Conservation (phyloP, 192 early-diverging fungal genomes). For the Coemansia sp. region DNA sequence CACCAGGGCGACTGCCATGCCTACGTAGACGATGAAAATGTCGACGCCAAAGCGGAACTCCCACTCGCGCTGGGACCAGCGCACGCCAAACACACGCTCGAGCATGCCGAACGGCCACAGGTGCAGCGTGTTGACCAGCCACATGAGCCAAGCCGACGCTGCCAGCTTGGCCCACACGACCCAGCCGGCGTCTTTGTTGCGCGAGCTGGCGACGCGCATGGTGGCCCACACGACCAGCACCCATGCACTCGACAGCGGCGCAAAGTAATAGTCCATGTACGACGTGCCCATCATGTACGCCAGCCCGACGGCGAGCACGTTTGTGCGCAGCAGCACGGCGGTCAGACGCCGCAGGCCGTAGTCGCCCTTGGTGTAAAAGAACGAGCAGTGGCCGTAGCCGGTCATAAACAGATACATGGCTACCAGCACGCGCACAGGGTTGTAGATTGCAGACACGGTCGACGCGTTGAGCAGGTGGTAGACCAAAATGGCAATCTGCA, state of each 20-base stretch:
- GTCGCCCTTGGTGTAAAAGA: constrained; percentile 67
- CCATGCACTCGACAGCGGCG: constrained; percentile 71
- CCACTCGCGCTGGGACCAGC: constrained; percentile 67
- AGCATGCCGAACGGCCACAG: constrained; percentile 47
- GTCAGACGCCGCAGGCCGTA: constrained; percentile 64
- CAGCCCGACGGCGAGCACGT: constrained; percentile 63
- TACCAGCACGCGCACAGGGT: constrained; percentile 69
- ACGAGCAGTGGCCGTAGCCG: constrained; percentile 76
- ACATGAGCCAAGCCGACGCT: constrained; percentile 25
- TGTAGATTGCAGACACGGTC: constrained; percentile 61
- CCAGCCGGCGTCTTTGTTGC: constrained; percentile 30
- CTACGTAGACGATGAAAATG: constrained; percentile 64
- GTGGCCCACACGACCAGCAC: constrained; percentile 65
- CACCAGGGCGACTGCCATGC: constrained; percentile 62
- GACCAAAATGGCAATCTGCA: constrained; percentile 69
- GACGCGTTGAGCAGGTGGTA: constrained; percentile 75
- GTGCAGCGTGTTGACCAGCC: constrained; percentile 18
- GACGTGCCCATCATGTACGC: constrained; percentile 66
- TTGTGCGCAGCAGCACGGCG: constrained; percentile 62
- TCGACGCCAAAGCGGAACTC: constrained; percentile 70
- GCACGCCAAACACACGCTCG: constrained; percentile 39
- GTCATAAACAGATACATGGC: constrained; percentile 81
- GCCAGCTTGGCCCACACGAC: constrained; percentile 55
- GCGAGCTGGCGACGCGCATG: constrained; percentile 54
- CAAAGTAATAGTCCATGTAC: constrained; percentile 79